phyloP scores from a whole-genome alignment of 2,329 filamentous ascomycete genomes.

The Arthrinium puccinioides region DNA sequence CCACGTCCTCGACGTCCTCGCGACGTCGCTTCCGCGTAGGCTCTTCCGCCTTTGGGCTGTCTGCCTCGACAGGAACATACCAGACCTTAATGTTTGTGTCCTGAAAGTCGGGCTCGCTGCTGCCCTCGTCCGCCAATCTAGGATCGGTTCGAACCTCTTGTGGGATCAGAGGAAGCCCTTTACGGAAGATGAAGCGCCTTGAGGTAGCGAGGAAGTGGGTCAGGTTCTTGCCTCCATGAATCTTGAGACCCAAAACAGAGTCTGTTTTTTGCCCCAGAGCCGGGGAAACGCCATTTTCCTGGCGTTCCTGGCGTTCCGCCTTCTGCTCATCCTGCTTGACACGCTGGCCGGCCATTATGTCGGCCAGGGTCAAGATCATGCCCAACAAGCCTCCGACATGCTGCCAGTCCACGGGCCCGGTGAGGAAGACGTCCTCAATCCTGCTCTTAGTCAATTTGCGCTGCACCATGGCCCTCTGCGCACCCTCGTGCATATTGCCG shows the following conservation, averaged over 20 bases:
- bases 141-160: slow-evolving; percentile 55
- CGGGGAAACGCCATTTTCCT: slow-evolving; percentile 27
- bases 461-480: slow-evolving; percentile 69
- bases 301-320: slow-evolving; percentile 21
- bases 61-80: slow-evolving; percentile 58
- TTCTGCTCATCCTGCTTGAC: slow-evolving; percentile 33
- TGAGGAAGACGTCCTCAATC: slow-evolving; percentile 73
- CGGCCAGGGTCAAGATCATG: slow-evolving; percentile 76
- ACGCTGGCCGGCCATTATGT: slow-evolving; percentile 45
- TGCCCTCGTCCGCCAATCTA: slow-evolving; percentile 31
- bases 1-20: no score
- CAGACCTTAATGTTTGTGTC: slow-evolving; percentile 78
- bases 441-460: slow-evolving; percentile 58
- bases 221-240: slow-evolving; percentile 78
- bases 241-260: slow-evolving; percentile 35
- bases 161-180: slow-evolving; percentile 65
- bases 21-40: slow-evolving; percentile 27
- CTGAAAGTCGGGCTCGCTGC: slow-evolving; percentile 58
- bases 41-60: slow-evolving; percentile 11
- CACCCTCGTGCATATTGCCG: slow-evolving; percentile 75
- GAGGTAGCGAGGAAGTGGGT: slow-evolving; percentile 75
- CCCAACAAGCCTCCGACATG: slow-evolving; percentile 78
- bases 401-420: slow-evolving; percentile 68
- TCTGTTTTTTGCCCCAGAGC: no score
- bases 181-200: slow-evolving; percentile 78